Base-by-base conservation (phyloP, 1,139 yeast genomes). In the Pichia sp. region DNA sequence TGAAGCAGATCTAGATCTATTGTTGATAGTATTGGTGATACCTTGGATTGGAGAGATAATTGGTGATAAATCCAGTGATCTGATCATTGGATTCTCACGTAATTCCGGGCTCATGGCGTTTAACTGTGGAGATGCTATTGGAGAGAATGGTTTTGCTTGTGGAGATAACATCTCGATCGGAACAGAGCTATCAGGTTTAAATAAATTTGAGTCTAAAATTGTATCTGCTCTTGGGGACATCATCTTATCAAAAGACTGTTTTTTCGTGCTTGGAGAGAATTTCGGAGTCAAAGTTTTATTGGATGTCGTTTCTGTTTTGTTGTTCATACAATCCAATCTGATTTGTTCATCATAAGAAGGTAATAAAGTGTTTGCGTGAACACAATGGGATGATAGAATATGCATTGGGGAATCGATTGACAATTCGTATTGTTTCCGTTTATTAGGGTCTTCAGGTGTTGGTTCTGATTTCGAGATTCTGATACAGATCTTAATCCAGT, bases 401-500 rank as follows among this genome's bases (percentile, higher is more conserved):
- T 87, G 95, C 53, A 90, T 81, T 8, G 97, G 97, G 10, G 96
- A 85, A 64, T 93, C 98, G 53, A 91, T 88, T 53, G 88, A 83
- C 40, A 93, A 85, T 67, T 93, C 98, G 61, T 85, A 93, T 63
- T 89, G 96, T 63, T 90, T 91, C 34, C 94, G 67, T 67, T 77
- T 84, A 40, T 71, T 71, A 1, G 77, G 72, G 45, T 77, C 76
- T 18, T 74, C 79, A 0, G 82, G 76, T 0, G 67, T 59, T 9
- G 68, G 67, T 46, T 83, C 81, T 11, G 72, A 63, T 55, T 77
- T 79, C 14, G 96, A 86, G 27, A 93, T 72, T 44, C 98, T 71
- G 45, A 93, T 67, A 53, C 94, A 84, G 14, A 93, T 77, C 66
- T 91, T 93, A 58, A 93, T 81, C 97, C 98, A 91, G 67, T 93